Evolutionary conservation across 441 rosid species (phyloP), one percentile per base, ranked within the genome.

Genomic region (Croton setiger): DNA sequence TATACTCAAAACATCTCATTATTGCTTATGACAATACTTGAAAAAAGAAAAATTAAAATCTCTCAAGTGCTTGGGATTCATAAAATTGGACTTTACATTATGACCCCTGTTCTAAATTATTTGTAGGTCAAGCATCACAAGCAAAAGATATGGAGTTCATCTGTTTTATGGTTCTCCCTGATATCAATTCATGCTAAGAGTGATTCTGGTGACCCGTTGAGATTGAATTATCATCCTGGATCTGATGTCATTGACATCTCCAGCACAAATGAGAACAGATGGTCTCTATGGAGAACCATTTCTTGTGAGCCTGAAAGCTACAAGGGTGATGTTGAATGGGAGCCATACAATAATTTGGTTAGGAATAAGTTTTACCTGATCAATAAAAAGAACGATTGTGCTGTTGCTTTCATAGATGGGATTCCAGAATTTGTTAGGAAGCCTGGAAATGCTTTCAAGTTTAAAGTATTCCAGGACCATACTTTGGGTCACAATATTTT

Each of bases 391-490:
- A 89, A 83, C 81, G 93, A 82, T 63, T 84, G 79, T 78, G 96
- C 85, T 79, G 82, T 94, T 83, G 94, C 98, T 72, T 85, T 90
- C 75, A 63, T 81, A 67, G 86, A 90, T 81, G 93, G 88, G 68
- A 63, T 83, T 72, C 98, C 99, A 59, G 88, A 86, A 83, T 94
- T 92, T 85, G 93, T 94, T 44, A 79, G 78, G 75, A 92, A 85
- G 86, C 97, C 98, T 73, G 98, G 99, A 85, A 90, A 86, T 84
- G 93, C 88, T 57, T 87, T 94, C 85, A 94, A 94, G 87, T 86
- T 94, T 64, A 92, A 90, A 83, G 83, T 87, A 63, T 83, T 94
- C 69, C 80, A 68, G 63, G 82, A 83, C 74, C 60, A 72, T 65
- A 31, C 75, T 52, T 41, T 75, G 72, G 51, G 70, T 71, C 81